Evolutionary conservation across 768 basidiomycete genomes (phyloP), one percentile per base, ranked within the genome.

Genomic region (Lepiota venenata): DNA sequence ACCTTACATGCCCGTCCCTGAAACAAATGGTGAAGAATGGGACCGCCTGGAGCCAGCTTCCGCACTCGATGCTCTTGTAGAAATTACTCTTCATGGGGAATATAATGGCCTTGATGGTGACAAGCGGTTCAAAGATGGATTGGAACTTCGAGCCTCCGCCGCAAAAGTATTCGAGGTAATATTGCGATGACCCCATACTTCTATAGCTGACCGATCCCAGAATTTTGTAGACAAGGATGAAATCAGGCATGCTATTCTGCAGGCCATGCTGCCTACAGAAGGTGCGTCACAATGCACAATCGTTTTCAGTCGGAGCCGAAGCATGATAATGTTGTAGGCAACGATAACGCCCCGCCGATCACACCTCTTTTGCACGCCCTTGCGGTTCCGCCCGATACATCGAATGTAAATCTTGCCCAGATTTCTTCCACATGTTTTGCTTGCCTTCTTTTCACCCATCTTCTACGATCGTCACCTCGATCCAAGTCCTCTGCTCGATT

Each of bases 11-110:
- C 81, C 91, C 63, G 83, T 88, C 40, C 83, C 90, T 55, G 83
- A 91, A 68, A 80, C 95, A 51, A 81, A 90, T 56, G 92, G 92
- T 7, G 93, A 96, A 69, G 93, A 96, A 64, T 93, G 91, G 91
- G 91, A 95, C 66, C 80, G 93, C 18, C 67, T 96, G 20, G 89
- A 93, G 56, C 76, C 83, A 3, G 80, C 88, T 14, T 86, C 91
- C 3, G 90, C 91, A 0, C 78, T 96, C 4, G 88, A 94, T 56
- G 88, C 83, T 0, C 78, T 97, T 10, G 83, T 96, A 0, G 87
- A 91, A 56, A 78, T 93, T 14, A 84, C 84, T 10, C 73, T 98
- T 37, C 87, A 96, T 53, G 96, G 95, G 1, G 95, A 97, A 71
- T 89, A 91, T 66, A 84, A 87, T 60, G 84, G 87, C n/a, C 59